These are phyloP conservation scores for Suhomyces ambrosiae DNA, from an alignment of 1,139 yeast genomes.

Conservation along the genomic window DNA sequence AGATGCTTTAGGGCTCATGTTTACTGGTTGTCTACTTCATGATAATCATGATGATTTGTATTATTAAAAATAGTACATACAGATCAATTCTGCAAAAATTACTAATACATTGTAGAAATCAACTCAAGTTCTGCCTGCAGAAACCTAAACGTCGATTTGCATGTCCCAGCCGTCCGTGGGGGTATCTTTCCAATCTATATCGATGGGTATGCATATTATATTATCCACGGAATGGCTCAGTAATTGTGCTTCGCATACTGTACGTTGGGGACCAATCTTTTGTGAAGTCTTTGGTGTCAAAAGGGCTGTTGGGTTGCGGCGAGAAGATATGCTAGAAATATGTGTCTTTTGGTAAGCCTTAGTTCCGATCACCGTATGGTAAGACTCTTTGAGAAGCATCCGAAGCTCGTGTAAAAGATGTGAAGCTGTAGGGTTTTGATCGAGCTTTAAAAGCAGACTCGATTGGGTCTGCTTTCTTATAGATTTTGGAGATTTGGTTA, in stretches of 20 bases:
- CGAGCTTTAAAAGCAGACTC: not conserved
- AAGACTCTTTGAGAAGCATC: slow-evolving; percentile 5
- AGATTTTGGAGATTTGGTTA: not conserved
- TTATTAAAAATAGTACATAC: slow-evolving; percentile 3
- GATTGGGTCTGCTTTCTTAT: not conserved
- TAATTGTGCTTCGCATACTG: not conserved
- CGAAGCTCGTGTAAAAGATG: slow-evolving; percentile 7
- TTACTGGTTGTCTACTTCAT: no score
- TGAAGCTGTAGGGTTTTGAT: slow-evolving; percentile 3
- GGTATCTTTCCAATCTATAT: slow-evolving; percentile 8
- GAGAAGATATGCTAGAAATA: not conserved
- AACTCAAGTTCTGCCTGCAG: slow-evolving; percentile 11
- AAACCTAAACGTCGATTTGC: slow-evolving; percentile 8
- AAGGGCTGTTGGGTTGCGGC: not conserved
- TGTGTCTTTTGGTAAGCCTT: not conserved
- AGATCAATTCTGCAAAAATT: slow-evolving; percentile 1
- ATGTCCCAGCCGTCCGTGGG: slow-evolving; percentile 9
- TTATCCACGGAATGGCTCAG: slow-evolving; percentile 1
- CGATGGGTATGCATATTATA: slow-evolving; percentile 11
- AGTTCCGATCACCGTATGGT: slow-evolving; percentile 5
- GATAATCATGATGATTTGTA: not conserved
- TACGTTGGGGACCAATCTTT: no score
- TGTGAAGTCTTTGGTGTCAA: not conserved
- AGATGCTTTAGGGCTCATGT: no score
- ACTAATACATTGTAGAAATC: slow-evolving; percentile 2